A percentile compares a stretch with the other conserved stretches of the same genome.
Conservation (phyloP, 2,329 filamentous ascomycete species). For the Fusarium pilosicola region DNA sequence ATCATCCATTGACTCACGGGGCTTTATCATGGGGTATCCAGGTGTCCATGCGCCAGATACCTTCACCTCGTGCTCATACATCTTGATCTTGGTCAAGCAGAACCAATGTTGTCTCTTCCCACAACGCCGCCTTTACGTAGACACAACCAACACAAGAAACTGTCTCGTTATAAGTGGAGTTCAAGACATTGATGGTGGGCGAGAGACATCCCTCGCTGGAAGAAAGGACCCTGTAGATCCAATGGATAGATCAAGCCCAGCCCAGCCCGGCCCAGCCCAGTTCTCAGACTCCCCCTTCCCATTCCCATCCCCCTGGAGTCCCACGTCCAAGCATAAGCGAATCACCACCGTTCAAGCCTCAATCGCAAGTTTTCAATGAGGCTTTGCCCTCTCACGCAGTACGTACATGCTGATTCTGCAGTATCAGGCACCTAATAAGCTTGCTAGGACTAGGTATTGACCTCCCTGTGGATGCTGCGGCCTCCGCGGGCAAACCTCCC, state of each 20-base stretch:
- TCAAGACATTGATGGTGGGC: conserved; percentile 26
- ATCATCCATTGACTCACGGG: conserved; percentile 22
- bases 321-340: conserved; percentile 13
- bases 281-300: conserved; percentile 21
- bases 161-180: conserved; percentile 22
- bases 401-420: neutral
- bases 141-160: conserved; percentile 11
- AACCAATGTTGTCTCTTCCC: neutral
- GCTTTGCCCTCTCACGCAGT: neutral
- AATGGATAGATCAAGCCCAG: conserved; percentile 23
- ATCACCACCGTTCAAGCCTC: conserved; percentile 31
- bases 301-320: conserved; percentile 31
- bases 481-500: conserved; percentile 17
- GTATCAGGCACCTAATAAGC: neutral
- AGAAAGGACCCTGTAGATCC: conserved; percentile 41
- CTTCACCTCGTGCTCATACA: conserved; percentile 20
- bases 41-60: conserved; percentile 21
- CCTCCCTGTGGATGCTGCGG: neutral
- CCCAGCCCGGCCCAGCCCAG: neutral
- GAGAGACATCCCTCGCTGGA: conserved; percentile 30
- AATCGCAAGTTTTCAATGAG: conserved; percentile 14
- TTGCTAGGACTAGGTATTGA: neutral
- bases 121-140: neutral
- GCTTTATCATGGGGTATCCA: conserved; percentile 25
- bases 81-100: conserved; percentile 1